Evolutionary conservation across 768 basidiomycete genomes (phyloP), one percentile per base, ranked within the genome.

Genomic region (Suillus alpinus): DNA sequence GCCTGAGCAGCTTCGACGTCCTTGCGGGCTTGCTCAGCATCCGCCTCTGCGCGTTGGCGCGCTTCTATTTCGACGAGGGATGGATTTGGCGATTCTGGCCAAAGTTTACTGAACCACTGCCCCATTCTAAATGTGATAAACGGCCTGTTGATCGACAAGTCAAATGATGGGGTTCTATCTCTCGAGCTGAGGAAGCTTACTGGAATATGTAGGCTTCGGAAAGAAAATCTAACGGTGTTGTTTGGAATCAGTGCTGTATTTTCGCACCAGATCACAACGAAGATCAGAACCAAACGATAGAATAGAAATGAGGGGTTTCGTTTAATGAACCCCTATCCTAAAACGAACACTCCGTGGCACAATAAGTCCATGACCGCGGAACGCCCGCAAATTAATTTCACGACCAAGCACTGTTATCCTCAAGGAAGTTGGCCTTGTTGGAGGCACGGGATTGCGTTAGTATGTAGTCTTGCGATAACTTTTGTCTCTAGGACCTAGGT

Each of bases 1-100:
- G 36, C 34, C 20, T 29, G 31, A 14, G 60, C 59, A n/a, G 18
- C n/a, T 20, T 52, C 47, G 0, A 50, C 58, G 12, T 59, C 40
- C 29, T 18, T 32, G 39, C 43, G 37, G 5, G 61, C 61, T 14
- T 62, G 23, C 46, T 59, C 40, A 7, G 34, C 29, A 6, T 23
- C 61, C 3, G 49, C 61, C 37, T 62, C 58, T 23, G 59, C 60
- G 4, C 32, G 47, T n/a, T 40, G 58, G 16, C 49, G 60, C 6
- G 39, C 47, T 31, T 44, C 47, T 26, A 62, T 62, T 1, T 50
- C 61, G 2, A 14, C 37, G 1, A 62, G 20, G 0, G 58, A 40
- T 20, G 61, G 58, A 8, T 59, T 62, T 8, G 37, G 47, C 4
- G 31, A 32, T 34, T 37, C 40, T 10, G 39, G 57, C n/a, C n/a